Evolutionary conservation across 2,329 filamentous ascomycete species (phyloP).

Genomic region (Chalaropsis ovoidea): DNA sequence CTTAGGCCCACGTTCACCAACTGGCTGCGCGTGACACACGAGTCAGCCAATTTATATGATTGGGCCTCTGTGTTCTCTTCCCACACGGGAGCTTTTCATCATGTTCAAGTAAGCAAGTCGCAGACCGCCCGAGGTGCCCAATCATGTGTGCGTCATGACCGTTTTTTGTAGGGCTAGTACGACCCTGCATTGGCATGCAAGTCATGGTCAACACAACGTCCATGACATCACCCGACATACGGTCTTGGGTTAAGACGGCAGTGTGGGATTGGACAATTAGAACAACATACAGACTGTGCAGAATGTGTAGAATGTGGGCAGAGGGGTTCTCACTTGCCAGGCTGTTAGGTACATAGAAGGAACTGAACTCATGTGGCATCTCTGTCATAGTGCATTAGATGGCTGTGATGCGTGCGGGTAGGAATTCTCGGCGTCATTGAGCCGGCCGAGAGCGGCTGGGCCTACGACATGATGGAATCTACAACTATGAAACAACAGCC

Average conservation of each 20-base stretch:
- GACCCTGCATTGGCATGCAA: constrained; percentile 8
- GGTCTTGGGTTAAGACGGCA: not conserved
- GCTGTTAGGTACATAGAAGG: not conserved
- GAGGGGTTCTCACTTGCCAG: not conserved
- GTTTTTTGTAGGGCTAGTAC: constrained; percentile 8
- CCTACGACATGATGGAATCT: not conserved
- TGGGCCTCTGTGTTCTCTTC: not conserved
- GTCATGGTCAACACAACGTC: not conserved
- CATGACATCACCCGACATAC: constrained; percentile 13
- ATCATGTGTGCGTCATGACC: not conserved
- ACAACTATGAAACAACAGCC: not conserved
- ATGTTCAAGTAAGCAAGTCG: not conserved
- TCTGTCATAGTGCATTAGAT: not conserved
- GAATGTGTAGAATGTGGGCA: no score
- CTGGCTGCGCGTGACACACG: not conserved
- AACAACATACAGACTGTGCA: not conserved
- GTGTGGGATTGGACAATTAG: not conserved
- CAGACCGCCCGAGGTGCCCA: not conserved
- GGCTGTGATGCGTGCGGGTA: not conserved
- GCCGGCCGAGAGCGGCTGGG: no score
- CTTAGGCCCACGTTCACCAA: not conserved
- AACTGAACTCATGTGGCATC: not conserved
- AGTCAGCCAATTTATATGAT: not conserved
- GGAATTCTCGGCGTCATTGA: not conserved
- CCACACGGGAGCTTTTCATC: not conserved